These are phyloP conservation scores for Sodiomyces alkalinus DNA, from an alignment of 2,329 filamentous ascomycete genomes.

Conservation along the genomic window DNA sequence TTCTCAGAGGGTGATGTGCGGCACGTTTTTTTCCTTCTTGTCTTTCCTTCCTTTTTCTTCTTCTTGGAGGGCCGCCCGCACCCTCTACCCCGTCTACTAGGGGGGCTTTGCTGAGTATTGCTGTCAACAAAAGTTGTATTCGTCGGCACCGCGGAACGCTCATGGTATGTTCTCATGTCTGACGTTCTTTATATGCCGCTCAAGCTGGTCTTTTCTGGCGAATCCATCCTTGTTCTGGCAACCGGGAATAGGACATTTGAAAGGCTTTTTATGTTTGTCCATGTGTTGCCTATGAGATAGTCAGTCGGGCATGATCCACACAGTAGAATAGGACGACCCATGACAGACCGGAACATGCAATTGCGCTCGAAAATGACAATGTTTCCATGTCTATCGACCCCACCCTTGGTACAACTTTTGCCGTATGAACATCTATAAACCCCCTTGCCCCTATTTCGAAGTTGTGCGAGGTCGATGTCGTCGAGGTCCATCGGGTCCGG, in stretches of 20 bases:
- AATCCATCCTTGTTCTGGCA: constrained; percentile 27
- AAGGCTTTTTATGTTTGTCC: constrained; percentile 27
- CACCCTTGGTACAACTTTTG: constrained; percentile 21
- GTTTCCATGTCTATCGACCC: constrained; percentile 21
- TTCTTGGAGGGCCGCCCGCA: no score
- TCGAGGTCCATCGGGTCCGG: no score
- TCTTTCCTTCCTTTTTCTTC: no score
- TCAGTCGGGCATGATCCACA: constrained; percentile 1
- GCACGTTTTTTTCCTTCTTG: no score
- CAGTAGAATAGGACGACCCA: constrained; percentile 1
- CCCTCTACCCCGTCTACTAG: no score
- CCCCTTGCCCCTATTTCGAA: constrained; percentile 24
- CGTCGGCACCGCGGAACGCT: no score
- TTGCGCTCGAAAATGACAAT: constrained; percentile 24
- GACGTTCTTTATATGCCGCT: constrained; percentile 23
- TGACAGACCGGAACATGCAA: constrained; percentile 22
- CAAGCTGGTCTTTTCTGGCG: constrained; percentile 24
- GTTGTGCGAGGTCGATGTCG: not conserved
- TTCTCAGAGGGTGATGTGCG: no score
- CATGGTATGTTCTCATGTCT: constrained; percentile 15
- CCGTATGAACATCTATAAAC: constrained; percentile 20
- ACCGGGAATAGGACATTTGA: constrained; percentile 21
- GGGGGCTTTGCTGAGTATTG: no score
- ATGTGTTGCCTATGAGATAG: constrained; percentile 20
- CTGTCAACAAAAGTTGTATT: no score